Conservation (phyloP, 768 basidiomycete genomes). For the Boletus rubescentipes region DNA sequence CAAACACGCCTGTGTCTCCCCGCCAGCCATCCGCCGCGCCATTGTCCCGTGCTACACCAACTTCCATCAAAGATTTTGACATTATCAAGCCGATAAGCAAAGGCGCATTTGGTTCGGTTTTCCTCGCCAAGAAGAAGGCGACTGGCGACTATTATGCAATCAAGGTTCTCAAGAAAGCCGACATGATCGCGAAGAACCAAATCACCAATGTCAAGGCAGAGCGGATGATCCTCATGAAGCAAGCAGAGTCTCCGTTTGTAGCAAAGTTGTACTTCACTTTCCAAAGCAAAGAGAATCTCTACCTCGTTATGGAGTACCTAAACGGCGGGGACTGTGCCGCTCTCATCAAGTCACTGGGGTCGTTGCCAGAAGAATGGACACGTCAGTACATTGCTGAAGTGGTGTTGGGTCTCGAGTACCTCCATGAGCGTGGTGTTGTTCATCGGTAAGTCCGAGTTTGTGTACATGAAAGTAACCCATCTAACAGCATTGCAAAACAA, state of each 20-base stretch:
- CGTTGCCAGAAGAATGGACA: conserved; percentile 94
- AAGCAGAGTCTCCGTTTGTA: conserved; percentile 97
- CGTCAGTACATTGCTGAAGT: conserved; percentile 96
- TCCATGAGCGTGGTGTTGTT: conserved; percentile 93
- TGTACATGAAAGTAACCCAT: neutral
- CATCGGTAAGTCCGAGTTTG: conserved; percentile 71
- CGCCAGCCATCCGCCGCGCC: conserved; percentile 79
- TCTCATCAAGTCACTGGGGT: conserved; percentile 93
- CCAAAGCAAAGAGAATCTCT: conserved; percentile 98
- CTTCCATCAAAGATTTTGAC: conserved; percentile 98
- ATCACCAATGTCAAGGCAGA: conserved; percentile 99
- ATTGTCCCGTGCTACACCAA: conserved; percentile 72
- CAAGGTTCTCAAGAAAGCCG: conserved; percentile 99
- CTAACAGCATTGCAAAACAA: conserved; percentile 32
- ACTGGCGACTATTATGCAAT: conserved; percentile 99
- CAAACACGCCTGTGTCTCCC: conserved; percentile 72
- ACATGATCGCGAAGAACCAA: conserved; percentile 99
- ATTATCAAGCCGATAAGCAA: conserved; percentile 99
- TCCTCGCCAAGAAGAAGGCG: conserved; percentile 95
- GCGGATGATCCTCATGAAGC: conserved; percentile 99
- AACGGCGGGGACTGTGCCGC: conserved; percentile 98
- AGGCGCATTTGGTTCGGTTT: conserved; percentile 98
- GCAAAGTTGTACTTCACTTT: conserved; percentile 98
- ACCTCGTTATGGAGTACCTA: conserved; percentile 99
- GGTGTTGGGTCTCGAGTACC: conserved; percentile 89